phyloP scores from a whole-genome alignment of 441 rosid species.

The Eutrema salsugineum region DNA sequence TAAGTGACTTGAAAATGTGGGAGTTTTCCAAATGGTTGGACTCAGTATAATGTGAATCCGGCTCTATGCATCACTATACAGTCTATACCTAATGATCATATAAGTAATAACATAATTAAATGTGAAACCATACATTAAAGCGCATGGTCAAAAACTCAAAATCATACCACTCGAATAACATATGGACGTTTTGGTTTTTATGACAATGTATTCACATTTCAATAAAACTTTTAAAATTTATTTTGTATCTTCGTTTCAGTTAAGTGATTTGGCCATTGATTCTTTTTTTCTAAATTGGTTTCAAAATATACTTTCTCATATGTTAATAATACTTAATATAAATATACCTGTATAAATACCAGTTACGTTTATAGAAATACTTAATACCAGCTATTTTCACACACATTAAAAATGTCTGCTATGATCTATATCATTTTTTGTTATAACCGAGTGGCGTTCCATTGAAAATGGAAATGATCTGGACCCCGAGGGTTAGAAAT shows the following conservation, averaged over 20 bases:
- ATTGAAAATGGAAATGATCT: no score
- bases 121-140: neutral
- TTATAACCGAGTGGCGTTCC: no score
- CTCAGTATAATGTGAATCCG: neutral
- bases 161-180: neutral
- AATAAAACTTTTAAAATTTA: neutral
- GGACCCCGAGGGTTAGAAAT: no score
- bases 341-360: no score
- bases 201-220: neutral
- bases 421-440: no score
- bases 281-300: neutral
- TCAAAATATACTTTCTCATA: no score
- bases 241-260: neutral
- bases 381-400: no score
- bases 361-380: no score
- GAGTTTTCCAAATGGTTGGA: neutral
- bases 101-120: neutral
- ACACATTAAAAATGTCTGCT: no score
- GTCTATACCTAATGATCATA: neutral
- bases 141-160: neutral
- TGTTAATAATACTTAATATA: no score
- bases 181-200: neutral
- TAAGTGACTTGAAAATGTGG: constrained; percentile 10
- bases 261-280: neutral
- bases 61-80: neutral